Evolutionary conservation across 192 early-diverging fungal genomes (phyloP).

Genomic region (Coemansia furcata): DNA sequence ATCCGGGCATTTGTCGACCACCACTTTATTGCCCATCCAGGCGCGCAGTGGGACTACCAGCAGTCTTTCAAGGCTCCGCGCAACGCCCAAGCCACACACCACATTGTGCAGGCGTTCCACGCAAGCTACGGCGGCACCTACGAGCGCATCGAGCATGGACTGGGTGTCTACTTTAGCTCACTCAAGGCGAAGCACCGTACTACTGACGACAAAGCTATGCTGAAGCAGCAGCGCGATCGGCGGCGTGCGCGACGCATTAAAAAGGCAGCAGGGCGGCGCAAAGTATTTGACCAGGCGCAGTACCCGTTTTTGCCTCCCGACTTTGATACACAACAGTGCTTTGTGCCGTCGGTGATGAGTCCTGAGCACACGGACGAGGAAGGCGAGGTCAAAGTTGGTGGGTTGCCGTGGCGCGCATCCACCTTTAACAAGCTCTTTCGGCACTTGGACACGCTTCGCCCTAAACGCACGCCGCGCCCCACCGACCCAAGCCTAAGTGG

Average conservation of each 20-base stretch:
- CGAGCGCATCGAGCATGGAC: slow-evolving; percentile 51
- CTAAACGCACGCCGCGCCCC: slow-evolving; percentile 49
- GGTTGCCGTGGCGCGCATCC: slow-evolving; percentile 35
- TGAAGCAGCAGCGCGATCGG: slow-evolving; percentile 53
- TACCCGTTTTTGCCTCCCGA: slow-evolving; percentile 41
- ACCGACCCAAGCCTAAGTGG: slow-evolving; percentile 25
- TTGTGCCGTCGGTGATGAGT: slow-evolving; percentile 46
- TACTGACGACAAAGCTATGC: slow-evolving; percentile 50
- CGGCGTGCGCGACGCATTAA: slow-evolving; percentile 44
- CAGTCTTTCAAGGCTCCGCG: slow-evolving; percentile 53
- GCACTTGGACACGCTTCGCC: slow-evolving; percentile 46
- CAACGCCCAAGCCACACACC: slow-evolving; percentile 46
- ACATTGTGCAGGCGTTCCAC: slow-evolving; percentile 39
- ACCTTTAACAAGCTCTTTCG: slow-evolving; percentile 37
- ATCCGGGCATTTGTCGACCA: slow-evolving; percentile 51
- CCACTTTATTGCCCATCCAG: slow-evolving; percentile 23
- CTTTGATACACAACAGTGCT: slow-evolving; percentile 29
- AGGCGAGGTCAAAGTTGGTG: slow-evolving; percentile 47
- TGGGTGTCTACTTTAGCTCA: slow-evolving; percentile 53
- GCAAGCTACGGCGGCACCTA: slow-evolving; percentile 21
- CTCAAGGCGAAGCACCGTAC: slow-evolving; percentile 52
- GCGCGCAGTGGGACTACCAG: slow-evolving; percentile 49
- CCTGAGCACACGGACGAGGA: slow-evolving; percentile 53
- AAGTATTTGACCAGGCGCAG: slow-evolving; percentile 43
- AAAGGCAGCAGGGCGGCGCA: slow-evolving; percentile 42